Conservation (phyloP, 164 flowering plant genomes). For the Amborella trichopoda region DNA sequence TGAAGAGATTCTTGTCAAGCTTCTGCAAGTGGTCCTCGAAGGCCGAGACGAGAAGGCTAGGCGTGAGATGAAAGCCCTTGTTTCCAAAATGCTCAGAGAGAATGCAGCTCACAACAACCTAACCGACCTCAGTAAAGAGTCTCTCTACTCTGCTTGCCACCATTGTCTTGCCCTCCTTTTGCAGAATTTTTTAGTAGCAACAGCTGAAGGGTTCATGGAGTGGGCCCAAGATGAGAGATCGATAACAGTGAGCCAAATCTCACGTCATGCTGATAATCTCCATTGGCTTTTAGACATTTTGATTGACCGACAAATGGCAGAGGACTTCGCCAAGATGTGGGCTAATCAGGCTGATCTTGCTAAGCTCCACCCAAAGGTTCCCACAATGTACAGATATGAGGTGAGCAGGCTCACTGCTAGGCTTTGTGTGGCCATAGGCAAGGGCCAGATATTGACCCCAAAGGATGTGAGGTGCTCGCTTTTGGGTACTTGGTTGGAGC, state of each 20-base stretch:
- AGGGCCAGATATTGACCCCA: conserved; percentile 74
- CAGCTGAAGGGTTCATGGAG: conserved; percentile 6
- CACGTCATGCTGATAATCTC: conserved; percentile 81
- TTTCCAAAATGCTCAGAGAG: conserved; percentile 80
- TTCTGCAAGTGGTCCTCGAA: conserved; percentile 73
- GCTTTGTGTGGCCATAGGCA: conserved; percentile 81
- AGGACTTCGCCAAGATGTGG: conserved; percentile 76
- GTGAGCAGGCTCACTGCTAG: conserved; percentile 77
- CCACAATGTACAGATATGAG: conserved; percentile 69
- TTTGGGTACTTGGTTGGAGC: conserved; percentile 74
- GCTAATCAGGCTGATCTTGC: conserved; percentile 63
- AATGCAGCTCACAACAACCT: conserved; percentile 40
- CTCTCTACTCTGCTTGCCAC: conserved; percentile 65
- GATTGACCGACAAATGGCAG: conserved; percentile 84
- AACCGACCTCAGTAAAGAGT: conserved; percentile 58
- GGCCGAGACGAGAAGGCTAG: conserved; percentile 94
- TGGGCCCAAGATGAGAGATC: conserved; percentile 5
- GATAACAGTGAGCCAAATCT: conserved; percentile 45
- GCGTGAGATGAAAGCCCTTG: conserved; percentile 87
- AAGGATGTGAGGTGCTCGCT: conserved; percentile 77
- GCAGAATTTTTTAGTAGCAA: conserved; percentile 42
- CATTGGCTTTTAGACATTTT: conserved; percentile 84
- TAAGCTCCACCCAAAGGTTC: conserved; percentile 54
- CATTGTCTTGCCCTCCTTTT: conserved; percentile 51
- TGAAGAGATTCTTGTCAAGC: conserved; percentile 59